Evolutionary conservation across 306 rosid genomes (phyloP), one percentile per base, ranked within the genome.

Genomic region (Begonia loranthoides): DNA sequence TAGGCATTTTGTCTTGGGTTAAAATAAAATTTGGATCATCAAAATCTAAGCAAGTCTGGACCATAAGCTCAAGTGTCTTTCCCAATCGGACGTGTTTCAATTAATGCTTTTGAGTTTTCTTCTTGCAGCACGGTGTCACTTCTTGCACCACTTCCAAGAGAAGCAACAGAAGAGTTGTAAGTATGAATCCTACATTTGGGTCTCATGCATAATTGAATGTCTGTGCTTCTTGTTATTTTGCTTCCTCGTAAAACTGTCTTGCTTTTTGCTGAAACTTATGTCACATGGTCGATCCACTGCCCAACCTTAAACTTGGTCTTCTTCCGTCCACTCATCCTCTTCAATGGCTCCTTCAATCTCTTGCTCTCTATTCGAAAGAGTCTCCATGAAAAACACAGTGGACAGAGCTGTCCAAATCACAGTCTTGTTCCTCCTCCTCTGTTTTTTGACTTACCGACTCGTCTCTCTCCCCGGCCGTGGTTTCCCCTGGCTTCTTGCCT

Each of bases 61-160:
- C n/a, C n/a, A n/a, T n/a, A n/a, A n/a, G n/a, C n/a, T n/a, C n/a
- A n/a, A n/a, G n/a, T n/a, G n/a, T n/a, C n/a, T n/a, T n/a, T n/a
- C n/a, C n/a, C n/a, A n/a, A n/a, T n/a, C n/a, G n/a, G n/a, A n/a
- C n/a, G n/a, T n/a, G n/a, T n/a, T n/a, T n/a, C n/a, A n/a, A n/a
- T n/a, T n/a, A n/a, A n/a, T n/a, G n/a, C n/a, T n/a, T n/a, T n/a
- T n/a, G n/a, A n/a, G n/a, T 19, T 19, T 19, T 19, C 22, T 19
- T 19, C 22, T 19, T 2, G 22, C 22, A 19, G 22, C 22, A 19
- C n/a, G n/a, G 22, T 19, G 22, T 19, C 22, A 19, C 22, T 19
- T 19, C 22, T 1, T 2, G 93, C 95, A 34, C 89, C 89, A n/a
- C 68, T 79, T 58, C 63, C 81, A 38, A 57, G 44, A 61, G 93